These are phyloP conservation scores for Trifolium dubium DNA, from an alignment of 306 rosid species.

Conservation along the genomic window DNA sequence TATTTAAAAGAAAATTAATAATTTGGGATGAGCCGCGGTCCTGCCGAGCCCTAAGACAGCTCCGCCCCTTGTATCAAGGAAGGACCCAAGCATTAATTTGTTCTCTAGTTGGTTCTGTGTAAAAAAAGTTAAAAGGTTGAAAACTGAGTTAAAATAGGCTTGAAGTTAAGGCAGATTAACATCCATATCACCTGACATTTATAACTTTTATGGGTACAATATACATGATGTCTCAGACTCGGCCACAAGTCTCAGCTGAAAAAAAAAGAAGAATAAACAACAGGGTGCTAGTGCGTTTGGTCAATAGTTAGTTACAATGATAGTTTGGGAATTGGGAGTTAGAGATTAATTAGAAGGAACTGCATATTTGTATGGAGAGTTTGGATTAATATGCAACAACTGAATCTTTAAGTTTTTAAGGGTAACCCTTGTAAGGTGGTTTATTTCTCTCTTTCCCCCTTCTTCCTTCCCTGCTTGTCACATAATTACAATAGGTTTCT, in stretches of 20 bases:
- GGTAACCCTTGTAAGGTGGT: background rate
- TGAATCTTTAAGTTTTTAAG: background rate
- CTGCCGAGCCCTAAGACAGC: too few species aligned
- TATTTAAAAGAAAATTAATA: too few species aligned
- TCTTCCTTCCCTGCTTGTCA: background rate
- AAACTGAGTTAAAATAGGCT: background rate
- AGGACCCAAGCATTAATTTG: slow-evolving; percentile 57
- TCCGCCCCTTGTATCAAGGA: slow-evolving; percentile 35
- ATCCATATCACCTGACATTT: background rate
- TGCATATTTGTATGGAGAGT: background rate
- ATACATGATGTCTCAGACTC: too few species aligned
- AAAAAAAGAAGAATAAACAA: background rate
- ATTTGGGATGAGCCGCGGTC: too few species aligned
- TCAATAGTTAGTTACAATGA: background rate
- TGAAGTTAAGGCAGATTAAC: background rate
- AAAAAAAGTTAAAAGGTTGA: background rate
- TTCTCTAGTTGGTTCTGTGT: slow-evolving; percentile 59
- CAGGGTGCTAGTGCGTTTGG: background rate
- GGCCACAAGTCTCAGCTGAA: background rate
- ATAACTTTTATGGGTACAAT: background rate
- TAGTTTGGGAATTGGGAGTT: background rate
- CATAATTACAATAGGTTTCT: slow-evolving; percentile 13
- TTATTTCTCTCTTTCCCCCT: background rate
- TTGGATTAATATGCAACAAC: background rate
- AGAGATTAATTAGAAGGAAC: background rate